Base-by-base conservation (phyloP, 202 grass and related monocot genomes). In the Saccharum hybrid region DNA sequence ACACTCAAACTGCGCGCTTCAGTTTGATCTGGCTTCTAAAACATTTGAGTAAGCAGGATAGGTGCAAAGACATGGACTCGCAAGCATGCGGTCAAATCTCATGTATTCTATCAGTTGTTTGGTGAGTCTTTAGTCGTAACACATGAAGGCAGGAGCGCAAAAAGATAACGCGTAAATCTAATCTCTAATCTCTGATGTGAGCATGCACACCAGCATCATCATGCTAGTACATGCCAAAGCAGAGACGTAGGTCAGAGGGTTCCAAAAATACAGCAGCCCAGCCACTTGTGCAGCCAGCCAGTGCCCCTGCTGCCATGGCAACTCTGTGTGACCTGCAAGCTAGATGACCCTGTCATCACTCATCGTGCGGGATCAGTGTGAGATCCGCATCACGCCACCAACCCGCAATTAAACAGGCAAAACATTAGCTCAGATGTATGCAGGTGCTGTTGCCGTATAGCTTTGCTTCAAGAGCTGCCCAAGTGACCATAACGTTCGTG, bases 41-140 rank as follows among this genome's bases (percentile, higher is more conserved):
- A n/a, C n/a, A n/a, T n/a, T n/a, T n/a, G 63, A 80, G 31, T 86
- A 90, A 63, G 6, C 79, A 37, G 13, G 51, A 19, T 39, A 36
- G 88, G 79, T 79, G 71, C 54, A 16, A 43, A 21, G 4, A 49
- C 45, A 19, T 60, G 69, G 81, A 75, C 39, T 69, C 36, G 38
- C 12, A 76, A 28, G 65, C 73, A 86, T 68, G 79, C 51, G 83
- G 79, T 90, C 87, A 82, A 89, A 82, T 65, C 11, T 33, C 79
- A 10, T 11, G 15, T 63, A 83, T 75, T 83, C 4, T 83, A 38
- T 71, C 63, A 39, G 54, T 18, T 83, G 75, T 63, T 70, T 70
- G 84, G 88, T 65, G 68, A 57, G 49, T 16, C 16, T 3, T 18
- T 42, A 28, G 37, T 51, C 76, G 74, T 79, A 21, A 71, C 80